Base-by-base conservation (phyloP, 176 grass and related monocot genomes). In the Echinochloa phyllopogon region DNA sequence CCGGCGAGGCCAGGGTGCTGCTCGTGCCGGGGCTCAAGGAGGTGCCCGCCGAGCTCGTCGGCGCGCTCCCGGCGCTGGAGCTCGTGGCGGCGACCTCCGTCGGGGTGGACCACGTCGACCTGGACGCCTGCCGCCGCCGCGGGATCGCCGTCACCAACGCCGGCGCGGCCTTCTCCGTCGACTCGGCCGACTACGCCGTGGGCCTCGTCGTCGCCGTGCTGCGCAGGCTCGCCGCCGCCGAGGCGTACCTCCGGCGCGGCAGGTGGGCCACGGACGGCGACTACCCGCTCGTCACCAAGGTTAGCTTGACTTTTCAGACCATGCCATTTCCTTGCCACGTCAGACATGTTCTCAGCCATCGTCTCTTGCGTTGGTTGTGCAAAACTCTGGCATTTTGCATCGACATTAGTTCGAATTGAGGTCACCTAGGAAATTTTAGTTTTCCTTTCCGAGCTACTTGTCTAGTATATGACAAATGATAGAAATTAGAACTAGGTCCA, bases 31-130 rank as follows among this genome's bases (percentile, higher is more conserved):
- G 52, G 5, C 70, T 76, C 5, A 10, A 1, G 3, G 11, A 37
- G 3, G 91, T 86, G 4, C 21, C 56, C 15, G 82, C 75, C 2
- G 69, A 86, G 39, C 37, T 83, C 18, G 13, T 96, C n/a, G 80
- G 23, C 37, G 13, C 62, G 44, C 57, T 91, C 40, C 89, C 89
- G 0, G 43, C 37, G 75, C 73, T 93, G 60, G 67, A 87, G 62
- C 75, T 93, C 52, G 82, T 96, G 13, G 23, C 55, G 3, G 42
- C 77, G 40, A 75, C 29, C 4, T 83, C 87, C 36, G 87, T 75
- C 23, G 94, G 94, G 9, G 5, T 96, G 27, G 89, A 96, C 55
- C 90, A 96, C 74, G 48, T 96, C 0, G 89, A 96, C 62, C 72
- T 91, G 38, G 52, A 23, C 15, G 79, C 59, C 2, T 93, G 94